Conservation (phyloP, 2,329 filamentous ascomycete genomes). For the Emmonsiellopsis sp. region DNA sequence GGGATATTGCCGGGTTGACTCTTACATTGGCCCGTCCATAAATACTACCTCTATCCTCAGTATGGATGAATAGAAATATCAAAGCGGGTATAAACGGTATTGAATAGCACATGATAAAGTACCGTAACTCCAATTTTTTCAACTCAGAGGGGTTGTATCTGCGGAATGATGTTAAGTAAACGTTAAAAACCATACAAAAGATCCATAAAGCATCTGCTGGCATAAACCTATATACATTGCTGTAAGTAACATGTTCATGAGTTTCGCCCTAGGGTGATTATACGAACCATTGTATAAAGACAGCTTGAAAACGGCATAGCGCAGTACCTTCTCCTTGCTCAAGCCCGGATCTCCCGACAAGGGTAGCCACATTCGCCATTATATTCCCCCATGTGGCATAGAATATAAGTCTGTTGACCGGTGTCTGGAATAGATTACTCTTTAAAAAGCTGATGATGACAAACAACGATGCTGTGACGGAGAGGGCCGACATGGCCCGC, state of each 20-base stretch:
- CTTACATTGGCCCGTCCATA: slow-evolving; percentile 61
- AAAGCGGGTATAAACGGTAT: slow-evolving; percentile 61
- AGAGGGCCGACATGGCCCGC: slow-evolving; percentile 14
- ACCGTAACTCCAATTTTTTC: slow-evolving; percentile 59
- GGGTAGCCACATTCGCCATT: slow-evolving; percentile 63
- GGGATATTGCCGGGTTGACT: neutral
- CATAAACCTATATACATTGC: slow-evolving; percentile 52
- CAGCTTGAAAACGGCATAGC: slow-evolving; percentile 66
- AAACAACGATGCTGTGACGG: slow-evolving; percentile 12
- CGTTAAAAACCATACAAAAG: slow-evolving; percentile 73
- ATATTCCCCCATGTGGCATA: slow-evolving; percentile 77
- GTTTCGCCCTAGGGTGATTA: slow-evolving; percentile 6
- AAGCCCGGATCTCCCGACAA: slow-evolving; percentile 59
- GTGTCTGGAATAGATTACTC: slow-evolving; percentile 14
- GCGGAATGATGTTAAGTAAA: slow-evolving; percentile 70
- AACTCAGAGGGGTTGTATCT: slow-evolving; percentile 59
- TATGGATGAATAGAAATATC: slow-evolving; percentile 55
- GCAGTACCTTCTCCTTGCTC: slow-evolving; percentile 38
- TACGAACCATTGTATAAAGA: slow-evolving; percentile 71
- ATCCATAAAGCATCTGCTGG: slow-evolving; percentile 69
- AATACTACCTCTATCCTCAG: slow-evolving; percentile 45
- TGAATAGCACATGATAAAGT: slow-evolving; percentile 62
- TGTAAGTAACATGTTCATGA: neutral
- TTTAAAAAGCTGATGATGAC: slow-evolving; percentile 14
- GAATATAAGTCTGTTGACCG: slow-evolving; percentile 72